Base-by-base conservation (phyloP, 257 asterid genomes). In the Solanum sitiens region DNA sequence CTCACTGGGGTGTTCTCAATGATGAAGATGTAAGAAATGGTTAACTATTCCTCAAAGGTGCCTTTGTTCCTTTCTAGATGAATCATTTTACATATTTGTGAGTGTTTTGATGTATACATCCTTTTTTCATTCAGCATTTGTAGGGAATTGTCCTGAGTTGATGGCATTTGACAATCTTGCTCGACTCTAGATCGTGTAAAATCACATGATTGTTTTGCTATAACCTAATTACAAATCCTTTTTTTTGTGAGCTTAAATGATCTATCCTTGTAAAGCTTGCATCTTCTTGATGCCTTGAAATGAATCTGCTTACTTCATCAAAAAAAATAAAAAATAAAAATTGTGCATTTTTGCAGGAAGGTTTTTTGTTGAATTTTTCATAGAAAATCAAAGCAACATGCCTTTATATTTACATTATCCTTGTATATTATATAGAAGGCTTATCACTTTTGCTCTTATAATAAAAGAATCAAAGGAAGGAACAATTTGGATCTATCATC, bases 1-100 rank as follows among this genome's bases (percentile, higher is more conserved):
- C 98, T 90, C 98, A 97, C 88, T 97, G 99, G 99, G 99, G 99
- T 89, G 94, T 95, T 89, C 95, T 97, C 90, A 90, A 92, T 90
- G 99, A 95, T 83, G 98, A 95, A 8, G 98, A 95, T 91, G 99
- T 97, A 93, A 94, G 98, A 45, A 77, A 80, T 75, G 32, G 63
- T 27, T 25, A 63, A 65, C 59, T 89, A 37, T 82, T 84, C 27
- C 21, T 74, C 86, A 47, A 47, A 47, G 85, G 68, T 80, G 85
- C 42, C 85, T 80, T 80, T 80, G 85, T 63, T 88, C 88, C 23
- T 59, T 86, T 47, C 56, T 27, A 25, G 67, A 44, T 89, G 74
- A 70, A 85, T 13, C 21, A 80, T 76, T 83, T 33, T 39, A 53
- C 87, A 67, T 39, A 85, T 30, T 40, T n/a, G 15, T 86, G 61